phyloP scores from a whole-genome alignment of 2,329 filamentous ascomycete species.

The Colletotrichum noveboracense region DNA sequence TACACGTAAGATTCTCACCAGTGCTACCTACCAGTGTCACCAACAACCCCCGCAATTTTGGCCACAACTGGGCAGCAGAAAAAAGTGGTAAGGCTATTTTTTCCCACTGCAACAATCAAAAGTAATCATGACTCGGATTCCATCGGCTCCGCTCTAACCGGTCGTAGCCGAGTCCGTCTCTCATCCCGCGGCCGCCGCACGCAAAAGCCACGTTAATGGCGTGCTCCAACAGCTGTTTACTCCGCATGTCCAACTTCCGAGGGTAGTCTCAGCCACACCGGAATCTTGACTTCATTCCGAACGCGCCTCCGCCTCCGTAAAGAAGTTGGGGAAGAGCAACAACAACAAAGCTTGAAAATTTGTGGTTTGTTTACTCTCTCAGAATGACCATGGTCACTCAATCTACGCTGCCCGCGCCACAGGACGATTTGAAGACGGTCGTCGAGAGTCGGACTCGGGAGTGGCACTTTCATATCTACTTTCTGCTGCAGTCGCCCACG shows the following conservation, averaged over 20 bases:
- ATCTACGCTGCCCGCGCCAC: constrained; percentile 22
- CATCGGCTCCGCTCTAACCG: background rate
- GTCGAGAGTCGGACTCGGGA: constrained; percentile 32
- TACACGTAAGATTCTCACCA: background rate
- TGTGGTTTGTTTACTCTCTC: background rate
- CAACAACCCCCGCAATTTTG: background rate
- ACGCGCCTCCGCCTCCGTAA: background rate
- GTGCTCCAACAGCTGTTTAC: background rate
- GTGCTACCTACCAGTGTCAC: background rate
- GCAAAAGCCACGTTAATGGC: background rate
- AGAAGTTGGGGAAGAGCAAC: background rate
- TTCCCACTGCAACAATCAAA: background rate
- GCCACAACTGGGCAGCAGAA: background rate
- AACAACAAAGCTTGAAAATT: background rate
- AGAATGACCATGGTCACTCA: constrained; percentile 21
- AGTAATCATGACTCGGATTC: background rate
- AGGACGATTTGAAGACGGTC: constrained; percentile 32
- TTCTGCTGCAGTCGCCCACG: constrained; percentile 33
- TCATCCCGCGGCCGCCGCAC: background rate
- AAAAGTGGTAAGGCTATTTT: background rate
- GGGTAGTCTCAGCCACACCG: background rate
- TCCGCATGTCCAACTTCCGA: background rate
- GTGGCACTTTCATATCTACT: constrained; percentile 41
- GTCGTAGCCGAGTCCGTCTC: background rate
- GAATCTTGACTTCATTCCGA: background rate